Evolutionary conservation across 371 early-diverging fungal genomes (phyloP), one percentile per base, ranked within the genome.

Genomic region (Umbelopsis sp.): DNA sequence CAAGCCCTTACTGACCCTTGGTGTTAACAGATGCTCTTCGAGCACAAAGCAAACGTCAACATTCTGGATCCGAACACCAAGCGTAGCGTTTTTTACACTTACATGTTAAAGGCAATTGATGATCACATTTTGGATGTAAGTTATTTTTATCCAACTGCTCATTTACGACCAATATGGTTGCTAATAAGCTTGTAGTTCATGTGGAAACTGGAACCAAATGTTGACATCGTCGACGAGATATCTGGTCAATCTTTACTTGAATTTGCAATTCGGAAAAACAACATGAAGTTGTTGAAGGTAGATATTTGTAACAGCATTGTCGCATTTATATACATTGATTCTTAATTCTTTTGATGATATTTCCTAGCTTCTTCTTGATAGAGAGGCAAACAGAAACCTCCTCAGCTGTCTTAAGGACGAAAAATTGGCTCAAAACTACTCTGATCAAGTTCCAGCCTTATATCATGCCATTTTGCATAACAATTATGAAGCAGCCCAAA

Each of bases 171-270:
- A 1, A 53, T 22, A 69, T 14, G 4, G 18, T 63, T 76, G 8
- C 48, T 48, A 0, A 48, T 4, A 12, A 18, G 22, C 16, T 22
- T 8, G 10, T 16, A 65, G 66, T 18, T 29, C 4, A 65, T 65
- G 66, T 41, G 57, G 71, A 41, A 45, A 7, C 63, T 37, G 10
- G 24, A 38, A 4, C 79, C 80, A 5, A 69, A 80, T 18, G 73
- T 84, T 3, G 77, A 77, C 45, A 16, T 25, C 3, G 48, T 82
- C 2, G 87, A 87, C 66, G 24, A 63, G 2, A 63, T 69, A 3
- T 82, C 82, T 5, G 79, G 82, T 0, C 80, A 75, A 72, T 86
- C 86, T 0, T 82, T 82, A n/a, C 65, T 89, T 7, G 88, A 87
- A 69, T 66, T 70, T 65, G 84, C 86, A 6, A 84, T 87, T 25